Evolutionary conservation across 2,329 filamentous ascomycete species (phyloP), one percentile per base, ranked within the genome.

Genomic region (Epichloe baconii): DNA sequence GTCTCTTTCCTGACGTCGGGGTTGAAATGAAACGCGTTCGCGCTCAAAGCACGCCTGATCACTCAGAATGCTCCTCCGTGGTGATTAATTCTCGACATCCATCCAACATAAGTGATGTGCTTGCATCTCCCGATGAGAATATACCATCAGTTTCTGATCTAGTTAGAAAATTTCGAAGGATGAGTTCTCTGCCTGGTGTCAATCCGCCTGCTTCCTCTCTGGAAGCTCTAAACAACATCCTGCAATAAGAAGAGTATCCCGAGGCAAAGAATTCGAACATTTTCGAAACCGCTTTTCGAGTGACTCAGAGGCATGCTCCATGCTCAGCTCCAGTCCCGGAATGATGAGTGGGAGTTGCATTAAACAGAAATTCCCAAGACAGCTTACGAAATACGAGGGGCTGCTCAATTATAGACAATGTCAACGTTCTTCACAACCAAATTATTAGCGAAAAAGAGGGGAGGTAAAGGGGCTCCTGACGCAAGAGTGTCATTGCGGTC

Each of bases 61-160:
- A 46, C 26, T 47, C 55, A 19, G 50, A 48, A 35, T 51, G 17
- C 15, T 42, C 15, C 4, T 37, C 51, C 10, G 37, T 47, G 7
- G 43, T 51, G 2, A 14, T 41, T 12, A 50, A 37, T 12, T 26
- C 31, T 45, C 23, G 45, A 35, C 51, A 54, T 26, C 21, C 45
- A 15, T 35, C 41, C 38, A 34, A 34, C n/a, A 35, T 40, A 42
- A 54, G 50, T 14, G 48, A 44, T 7, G 37, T 40, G 10, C 40
- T 47, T 5, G 40, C n/a, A 12, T 44, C 48, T 41, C 36, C 38
- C 5, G 51, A 53, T n/a, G 53, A 54, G 3, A 51, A 47, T 12
- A 49, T 55, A 14, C 52, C 55, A 38, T 61, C 59, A 4, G 59
- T 61, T 15, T 60, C 59, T 21, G 58, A 60, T 43, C 56, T 61